Evolutionary conservation across 2,329 filamentous ascomycete species (phyloP), one percentile per base, ranked within the genome.

Genomic region (Ophiostoma ulmi): DNA sequence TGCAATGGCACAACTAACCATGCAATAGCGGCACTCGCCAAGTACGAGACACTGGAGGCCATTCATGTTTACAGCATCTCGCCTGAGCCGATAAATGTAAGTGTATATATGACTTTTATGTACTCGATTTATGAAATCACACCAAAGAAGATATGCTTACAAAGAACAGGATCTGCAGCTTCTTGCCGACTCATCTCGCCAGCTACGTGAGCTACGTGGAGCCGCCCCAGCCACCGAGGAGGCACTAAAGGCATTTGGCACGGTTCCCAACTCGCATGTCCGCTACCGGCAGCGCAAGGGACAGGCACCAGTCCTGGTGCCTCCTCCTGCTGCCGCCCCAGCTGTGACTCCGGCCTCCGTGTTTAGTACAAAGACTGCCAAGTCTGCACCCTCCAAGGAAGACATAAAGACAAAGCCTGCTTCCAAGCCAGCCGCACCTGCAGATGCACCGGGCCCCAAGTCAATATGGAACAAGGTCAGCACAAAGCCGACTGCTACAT

Each of bases 51-150:
- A n/a, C 87, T 97, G 70, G 85, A 84, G 0, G 91, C 92, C 0
- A 89, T 97, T 72, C 93, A 97, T 75, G 82, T 98, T 63, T 98
- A 98, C 81, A 97, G 93, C 76, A 77, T 98, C 22, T 89, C 91
- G 61, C 85, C 91, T 1, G 85, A 88, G 52, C 85, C 88, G 0
- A 82, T 93, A 20, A 90, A 89, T 78, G 89, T 87, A 80, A 58
- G 78, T 69, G 0, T 39, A 10, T 39, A 10, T 3, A 3, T 11
- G 38, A 10, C 38, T 39, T 3, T 13, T 39, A 31, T 13, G 38
- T 13, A 5, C 38, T 64, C 58, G 22, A 22, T 31, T 7, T 1
- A 17, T 26, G 8, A 35, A 14, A 31, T 26, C n/a, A 35, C 36
- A n/a, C 17, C 17, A 2, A 36, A 11, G 17, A 26, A 11, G 13